Base-by-base conservation (phyloP, 805 yeast genomes). In the Priceomyces fermenticarens region DNA sequence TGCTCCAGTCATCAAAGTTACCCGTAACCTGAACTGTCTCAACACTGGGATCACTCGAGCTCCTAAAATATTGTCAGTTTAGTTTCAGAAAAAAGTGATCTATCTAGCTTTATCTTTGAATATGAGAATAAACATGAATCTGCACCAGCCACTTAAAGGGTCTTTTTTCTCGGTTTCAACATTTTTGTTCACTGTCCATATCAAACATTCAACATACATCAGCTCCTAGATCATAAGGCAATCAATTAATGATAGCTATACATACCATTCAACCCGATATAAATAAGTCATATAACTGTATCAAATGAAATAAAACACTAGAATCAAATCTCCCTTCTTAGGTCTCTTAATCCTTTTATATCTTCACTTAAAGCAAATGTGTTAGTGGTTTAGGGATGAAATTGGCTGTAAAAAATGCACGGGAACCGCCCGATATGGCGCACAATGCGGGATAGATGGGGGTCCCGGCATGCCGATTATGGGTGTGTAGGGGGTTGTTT, bases 1-100 rank as follows among this genome's bases (percentile, higher is more conserved):
- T 51, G 10, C 61, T 42, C 75, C 75, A 70, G 41, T 61, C 49
- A 45, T 69, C 73, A 47, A 70, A 70, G 47, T 52, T 59, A 4
- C 75, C 75, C 1, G 74, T 68, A 15, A 69, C 62, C 23, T 58
- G 60, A 17, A 69, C 61, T 7, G 62, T 49, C 5, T 44, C 33
- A 23, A 45, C 48, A 20, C 35, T 32, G 15, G 36, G 32, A 36
- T 43, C 46, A 25, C 35, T 36, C 8, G 44, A 28, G 26, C 45
- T 46, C 52, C 54, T 50, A 17, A 11, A 17, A 5, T n/a, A n/a
- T 20, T 29, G 31, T 29, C 9, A 29, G 14, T 29, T n/a, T 13
- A n/a, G 4, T 29, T 4, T 6, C 12, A 4, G 14, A 29, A 29
- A 4, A 13, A 29, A 9, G 4, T 29, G 14, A 29, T 29, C 31